Evolutionary conservation across 2,329 filamentous ascomycete genomes (phyloP).

Genomic region (Diaporthe velutina): DNA sequence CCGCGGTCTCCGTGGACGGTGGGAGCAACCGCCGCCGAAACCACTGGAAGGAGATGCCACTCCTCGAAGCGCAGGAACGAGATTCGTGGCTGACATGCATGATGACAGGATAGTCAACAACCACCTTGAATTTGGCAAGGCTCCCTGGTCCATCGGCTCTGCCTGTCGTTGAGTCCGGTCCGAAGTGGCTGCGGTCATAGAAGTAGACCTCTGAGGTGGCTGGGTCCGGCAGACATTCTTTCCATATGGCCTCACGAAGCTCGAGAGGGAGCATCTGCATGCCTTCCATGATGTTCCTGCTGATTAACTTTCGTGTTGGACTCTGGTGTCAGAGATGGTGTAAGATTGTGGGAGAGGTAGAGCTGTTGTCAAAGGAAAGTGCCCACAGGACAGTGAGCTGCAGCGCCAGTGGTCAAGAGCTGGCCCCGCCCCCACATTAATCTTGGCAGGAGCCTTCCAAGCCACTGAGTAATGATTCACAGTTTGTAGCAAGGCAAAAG

Average conservation of each 20-base stretch:
- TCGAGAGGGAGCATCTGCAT: conserved; percentile 17
- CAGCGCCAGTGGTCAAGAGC: background rate
- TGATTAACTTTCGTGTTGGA: background rate
- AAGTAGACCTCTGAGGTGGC: conserved; percentile 29
- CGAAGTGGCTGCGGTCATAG: conserved; percentile 20
- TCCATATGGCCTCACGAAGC: conserved; percentile 19
- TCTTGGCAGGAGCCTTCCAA: background rate
- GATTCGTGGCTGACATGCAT: conserved; percentile 25
- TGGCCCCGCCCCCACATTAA: background rate
- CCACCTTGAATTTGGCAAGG: conserved; percentile 8
- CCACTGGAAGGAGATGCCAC: conserved; percentile 16
- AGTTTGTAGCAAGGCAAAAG: background rate
- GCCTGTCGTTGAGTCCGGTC: background rate
- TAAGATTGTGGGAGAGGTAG: background rate
- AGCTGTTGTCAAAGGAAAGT: background rate
- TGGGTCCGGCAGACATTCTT: conserved; percentile 13
- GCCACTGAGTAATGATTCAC: background rate
- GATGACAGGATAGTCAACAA: conserved; percentile 26
- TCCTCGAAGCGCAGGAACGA: conserved; percentile 1
- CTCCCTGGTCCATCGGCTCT: background rate
- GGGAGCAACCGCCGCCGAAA: conserved; percentile 3
- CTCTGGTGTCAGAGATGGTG: background rate
- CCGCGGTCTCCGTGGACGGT: background rate
- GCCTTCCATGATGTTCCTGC: background rate
- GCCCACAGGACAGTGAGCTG: background rate